A percentile compares a stretch with the other conserved stretches of the same genome.
These are phyloP conservation scores for Forsythia viridissima DNA, from an alignment of 257 asterid genomes.

Conservation along the genomic window DNA sequence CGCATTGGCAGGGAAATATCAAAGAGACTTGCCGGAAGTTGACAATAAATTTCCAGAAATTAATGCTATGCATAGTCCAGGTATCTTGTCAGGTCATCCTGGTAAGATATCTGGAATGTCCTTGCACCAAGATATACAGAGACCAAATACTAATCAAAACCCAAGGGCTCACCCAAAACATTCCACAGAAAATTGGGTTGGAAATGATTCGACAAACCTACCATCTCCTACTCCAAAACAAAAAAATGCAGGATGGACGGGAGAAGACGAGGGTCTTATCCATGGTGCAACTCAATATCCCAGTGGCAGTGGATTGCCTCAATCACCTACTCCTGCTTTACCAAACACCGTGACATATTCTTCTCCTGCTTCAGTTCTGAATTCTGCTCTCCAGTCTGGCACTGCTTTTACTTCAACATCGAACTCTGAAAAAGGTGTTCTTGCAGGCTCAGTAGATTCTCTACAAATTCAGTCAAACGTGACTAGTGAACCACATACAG, in stretches of 20 bases:
- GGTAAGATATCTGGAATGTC: constrained; percentile 34
- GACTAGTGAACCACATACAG: constrained; percentile 38
- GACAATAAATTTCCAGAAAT: constrained; percentile 19
- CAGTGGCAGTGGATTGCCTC: constrained; percentile 39
- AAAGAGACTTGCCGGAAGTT: constrained; percentile 42
- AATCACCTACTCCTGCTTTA: constrained; percentile 51
- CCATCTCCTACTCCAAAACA: constrained; percentile 93
- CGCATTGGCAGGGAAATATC: constrained; percentile 80
- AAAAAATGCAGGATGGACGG: constrained; percentile 42
- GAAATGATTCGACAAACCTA: constrained; percentile 46
- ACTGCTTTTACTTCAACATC: constrained; percentile 47
- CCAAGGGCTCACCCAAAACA: constrained; percentile 34
- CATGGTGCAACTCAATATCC: constrained; percentile 39
- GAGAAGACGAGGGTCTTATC: constrained; percentile 37
- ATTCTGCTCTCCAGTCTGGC: constrained; percentile 27
- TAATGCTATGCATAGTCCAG: constrained; percentile 21
- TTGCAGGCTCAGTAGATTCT: constrained; percentile 35
- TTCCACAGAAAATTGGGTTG: constrained; percentile 50
- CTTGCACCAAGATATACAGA: constrained; percentile 45
- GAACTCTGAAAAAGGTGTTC: constrained; percentile 43
- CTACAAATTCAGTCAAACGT: constrained; percentile 33
- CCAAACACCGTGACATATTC: constrained; percentile 37
- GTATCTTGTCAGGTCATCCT: constrained; percentile 36
- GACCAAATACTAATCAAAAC: constrained; percentile 37
- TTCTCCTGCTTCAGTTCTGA: constrained; percentile 47